phyloP scores from a whole-genome alignment of 2,329 filamentous ascomycete species.

The Penicillium hordei region DNA sequence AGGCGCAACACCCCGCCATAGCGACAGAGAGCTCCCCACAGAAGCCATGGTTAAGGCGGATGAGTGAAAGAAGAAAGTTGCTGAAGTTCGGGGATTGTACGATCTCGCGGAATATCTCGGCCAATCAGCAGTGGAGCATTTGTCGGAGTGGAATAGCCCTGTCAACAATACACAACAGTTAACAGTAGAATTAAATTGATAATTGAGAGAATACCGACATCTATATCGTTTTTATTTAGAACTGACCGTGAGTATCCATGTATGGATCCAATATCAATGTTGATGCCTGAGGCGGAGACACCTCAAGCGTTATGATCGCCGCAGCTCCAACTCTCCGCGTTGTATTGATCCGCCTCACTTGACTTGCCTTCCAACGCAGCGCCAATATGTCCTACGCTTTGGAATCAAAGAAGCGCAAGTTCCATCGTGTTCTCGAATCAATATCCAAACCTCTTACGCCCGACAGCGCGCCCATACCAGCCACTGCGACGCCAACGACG shows the following conservation, averaged over 20 bases:
- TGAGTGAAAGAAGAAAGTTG: slow-evolving; percentile 14
- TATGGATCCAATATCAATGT: neutral
- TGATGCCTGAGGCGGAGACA: slow-evolving; percentile 26
- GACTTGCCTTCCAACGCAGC: slow-evolving; percentile 1
- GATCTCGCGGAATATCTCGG: slow-evolving; percentile 13
- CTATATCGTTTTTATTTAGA: neutral
- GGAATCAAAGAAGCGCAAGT: slow-evolving; percentile 50
- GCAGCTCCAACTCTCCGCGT: slow-evolving; percentile 16
- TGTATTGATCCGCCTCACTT: slow-evolving; percentile 8
- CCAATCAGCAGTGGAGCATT: slow-evolving; percentile 26
- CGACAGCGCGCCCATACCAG: slow-evolving; percentile 23
- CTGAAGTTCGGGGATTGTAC: slow-evolving; percentile 19
- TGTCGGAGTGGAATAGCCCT: slow-evolving; percentile 5
- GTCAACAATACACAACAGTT: neutral
- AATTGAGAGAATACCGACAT: neutral
- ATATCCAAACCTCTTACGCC: slow-evolving; percentile 37
- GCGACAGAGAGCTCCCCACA: slow-evolving; percentile 31
- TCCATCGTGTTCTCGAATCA: slow-evolving; percentile 48
- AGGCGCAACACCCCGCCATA: slow-evolving; percentile 37
- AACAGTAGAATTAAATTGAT: neutral
- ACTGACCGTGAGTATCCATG: neutral
- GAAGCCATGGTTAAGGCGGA: slow-evolving; percentile 33
- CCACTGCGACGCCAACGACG: slow-evolving; percentile 21
- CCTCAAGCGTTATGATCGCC: slow-evolving; percentile 11
- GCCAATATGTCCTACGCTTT: slow-evolving; percentile 45